phyloP scores from a whole-genome alignment of 2,329 filamentous ascomycete genomes.

The Camptophora hylomeconis region DNA sequence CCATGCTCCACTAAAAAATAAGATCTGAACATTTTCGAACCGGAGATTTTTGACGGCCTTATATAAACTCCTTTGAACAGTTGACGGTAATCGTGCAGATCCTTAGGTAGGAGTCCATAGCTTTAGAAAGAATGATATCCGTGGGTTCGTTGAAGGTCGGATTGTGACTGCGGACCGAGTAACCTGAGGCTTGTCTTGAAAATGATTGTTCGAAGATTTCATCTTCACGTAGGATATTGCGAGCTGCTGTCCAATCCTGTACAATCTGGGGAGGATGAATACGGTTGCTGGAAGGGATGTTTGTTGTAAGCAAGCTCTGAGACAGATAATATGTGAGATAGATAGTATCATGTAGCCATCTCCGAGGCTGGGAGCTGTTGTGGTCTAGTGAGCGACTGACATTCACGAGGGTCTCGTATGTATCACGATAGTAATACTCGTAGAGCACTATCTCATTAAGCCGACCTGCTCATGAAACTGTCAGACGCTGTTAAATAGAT shows the following conservation, averaged over 20 bases:
- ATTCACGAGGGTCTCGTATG: conserved; percentile 1
- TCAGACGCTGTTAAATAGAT: conserved; percentile 2
- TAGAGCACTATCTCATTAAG: conserved; percentile 8
- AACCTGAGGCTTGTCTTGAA: conserved; percentile 4
- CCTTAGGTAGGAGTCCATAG: conserved; percentile 3
- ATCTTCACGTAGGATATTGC: conserved; percentile 4
- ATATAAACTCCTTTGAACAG: too few species aligned
- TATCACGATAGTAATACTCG: conserved; percentile 5
- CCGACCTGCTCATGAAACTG: conserved; percentile 3
- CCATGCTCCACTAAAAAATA: too few species aligned
- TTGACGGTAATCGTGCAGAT: too few species aligned
- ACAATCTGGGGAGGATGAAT: conserved; percentile 3
- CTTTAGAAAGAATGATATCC: conserved; percentile 4
- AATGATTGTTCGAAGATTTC: conserved; percentile 3
- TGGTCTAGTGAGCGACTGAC: conserved; percentile 7
- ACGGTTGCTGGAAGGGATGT: background rate
- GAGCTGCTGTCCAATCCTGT: conserved; percentile 5
- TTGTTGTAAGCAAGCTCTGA: conserved; percentile 6
- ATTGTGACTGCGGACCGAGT: conserved; percentile 7
- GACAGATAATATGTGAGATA: conserved; percentile 6
- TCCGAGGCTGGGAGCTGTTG: conserved; percentile 2
- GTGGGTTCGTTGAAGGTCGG: conserved; percentile 6
- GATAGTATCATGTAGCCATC: conserved; percentile 4
- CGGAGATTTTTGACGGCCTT: too few species aligned
- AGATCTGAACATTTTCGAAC: too few species aligned